Conservation (phyloP, 192 early-diverging fungal genomes). For the Lobosporangium transversale region DNA sequence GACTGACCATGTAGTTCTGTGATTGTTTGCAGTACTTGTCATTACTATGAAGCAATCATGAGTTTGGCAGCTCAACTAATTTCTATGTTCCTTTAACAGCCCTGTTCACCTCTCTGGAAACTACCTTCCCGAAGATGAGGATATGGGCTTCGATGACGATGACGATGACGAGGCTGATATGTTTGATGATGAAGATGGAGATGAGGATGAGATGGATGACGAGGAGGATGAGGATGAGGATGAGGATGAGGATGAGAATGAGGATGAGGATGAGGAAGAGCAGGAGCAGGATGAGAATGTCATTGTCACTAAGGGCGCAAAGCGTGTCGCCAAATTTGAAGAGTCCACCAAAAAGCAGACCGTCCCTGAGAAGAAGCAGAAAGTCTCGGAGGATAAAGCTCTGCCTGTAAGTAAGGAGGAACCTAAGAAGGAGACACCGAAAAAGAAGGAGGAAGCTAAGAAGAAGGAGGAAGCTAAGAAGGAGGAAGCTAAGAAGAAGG, state of each 20-base stretch:
- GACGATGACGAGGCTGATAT: constrained; percentile 49
- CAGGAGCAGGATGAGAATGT: constrained; percentile 52
- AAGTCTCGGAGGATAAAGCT: constrained; percentile 55
- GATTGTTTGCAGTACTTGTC: too few relatives aligned
- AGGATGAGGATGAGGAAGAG: constrained; percentile 59
- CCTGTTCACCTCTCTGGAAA: constrained; percentile 80
- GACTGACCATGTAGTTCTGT: too few relatives aligned
- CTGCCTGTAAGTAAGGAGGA: constrained; percentile 54
- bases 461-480: constrained; percentile 59
- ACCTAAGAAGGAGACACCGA: constrained; percentile 42
- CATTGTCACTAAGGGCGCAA: constrained; percentile 55
- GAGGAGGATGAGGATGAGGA: constrained; percentile 57
- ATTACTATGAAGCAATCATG: too few relatives aligned
- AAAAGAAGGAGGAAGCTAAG: constrained; percentile 59
- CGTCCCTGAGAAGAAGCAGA: constrained; percentile 55
- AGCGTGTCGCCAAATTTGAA: constrained; percentile 53
- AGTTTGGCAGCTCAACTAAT: not conserved
- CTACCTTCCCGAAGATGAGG: constrained; percentile 67
- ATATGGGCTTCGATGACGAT: constrained; percentile 54
- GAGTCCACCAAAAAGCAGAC: constrained; percentile 30
- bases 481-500: constrained; percentile 57
- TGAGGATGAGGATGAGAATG: constrained; percentile 55
- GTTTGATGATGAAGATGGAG: constrained; percentile 55
- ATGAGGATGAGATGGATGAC: constrained; percentile 32
- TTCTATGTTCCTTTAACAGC: constrained; percentile 17